Percentiles rank a stretch among this genome's conserved stretches.
Evolutionary conservation across 1,139 yeast genomes (phyloP).

Genomic region (Kazachstania sp.): DNA sequence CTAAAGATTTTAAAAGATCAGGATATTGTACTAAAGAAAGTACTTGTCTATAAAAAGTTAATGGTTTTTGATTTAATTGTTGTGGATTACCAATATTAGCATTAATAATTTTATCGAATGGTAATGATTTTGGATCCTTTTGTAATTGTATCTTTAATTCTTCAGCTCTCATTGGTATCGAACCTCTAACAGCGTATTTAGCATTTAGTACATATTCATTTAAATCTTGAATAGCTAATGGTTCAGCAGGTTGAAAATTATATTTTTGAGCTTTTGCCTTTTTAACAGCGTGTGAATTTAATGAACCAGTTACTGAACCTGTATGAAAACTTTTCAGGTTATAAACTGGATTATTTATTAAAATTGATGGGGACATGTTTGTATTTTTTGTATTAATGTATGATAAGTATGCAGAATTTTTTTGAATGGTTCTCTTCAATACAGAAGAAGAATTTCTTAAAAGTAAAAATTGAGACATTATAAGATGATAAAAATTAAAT

Average conservation of each 20-base stretch:
- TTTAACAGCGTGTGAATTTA: neutral
- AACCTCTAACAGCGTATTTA: slow-evolving; percentile 91
- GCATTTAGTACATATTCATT: slow-evolving; percentile 74
- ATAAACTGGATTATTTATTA: slow-evolving; percentile 1
- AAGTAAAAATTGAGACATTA: neutral
- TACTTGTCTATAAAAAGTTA: slow-evolving; percentile 92
- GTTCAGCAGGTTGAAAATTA: slow-evolving; percentile 27
- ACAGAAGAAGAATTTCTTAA: neutral
- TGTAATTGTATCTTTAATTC: slow-evolving; percentile 53
- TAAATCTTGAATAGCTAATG: slow-evolving; percentile 42
- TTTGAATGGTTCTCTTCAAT: neutral
- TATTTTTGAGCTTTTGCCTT: neutral
- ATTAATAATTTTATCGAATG: slow-evolving; percentile 68
- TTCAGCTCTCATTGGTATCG: slow-evolving; percentile 88
- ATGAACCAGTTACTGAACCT: neutral
- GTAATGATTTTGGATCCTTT: slow-evolving; percentile 52
- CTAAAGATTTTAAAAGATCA: slow-evolving; percentile 38
- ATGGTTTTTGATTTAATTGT: slow-evolving; percentile 85
- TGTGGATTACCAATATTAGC: slow-evolving; percentile 98
- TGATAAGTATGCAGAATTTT: neutral
- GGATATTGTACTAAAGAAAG: slow-evolving; percentile 83
- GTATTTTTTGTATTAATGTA: neutral
- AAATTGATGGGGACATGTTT: slow-evolving; percentile 7
- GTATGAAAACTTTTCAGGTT: neutral
- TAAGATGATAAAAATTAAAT: neutral